Base-by-base conservation (phyloP, 1,284 basidiomycete genomes). In the Rhodofomes roseus region DNA sequence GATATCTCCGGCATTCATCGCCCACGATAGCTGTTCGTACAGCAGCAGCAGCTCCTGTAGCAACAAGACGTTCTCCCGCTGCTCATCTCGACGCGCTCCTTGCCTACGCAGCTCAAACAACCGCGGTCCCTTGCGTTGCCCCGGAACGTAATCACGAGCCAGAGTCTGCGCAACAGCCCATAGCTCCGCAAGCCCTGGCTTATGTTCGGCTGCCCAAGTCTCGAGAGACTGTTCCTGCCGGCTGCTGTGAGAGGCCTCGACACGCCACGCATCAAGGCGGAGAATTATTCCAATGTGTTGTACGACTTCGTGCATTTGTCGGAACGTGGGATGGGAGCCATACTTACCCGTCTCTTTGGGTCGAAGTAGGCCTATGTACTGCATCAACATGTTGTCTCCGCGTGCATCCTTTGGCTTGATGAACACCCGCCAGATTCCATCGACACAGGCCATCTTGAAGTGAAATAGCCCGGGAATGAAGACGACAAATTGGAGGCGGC, bases 1-100 rank as follows among this genome's bases (percentile, higher is more conserved):
- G 56, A 79, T 73, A 50, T 77, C 76, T 0, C 77, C 74, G 1
- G 59, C 39, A 37, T 75, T 74, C 65, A 76, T 65, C 0, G 74
- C 69, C 54, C 71, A 66, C 1, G 66, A 60, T 0, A 74, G 57
- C 40, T 76, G 73, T 43, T 73, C 68, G 48, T 77, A 74, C 0
- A 76, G 64, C 0, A 77, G 60, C n/a, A n/a, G 22, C 71, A 68
- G 36, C 75, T 66, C 25, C 72, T 60, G 0, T 74, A 57, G 4
- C 54, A 54, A 0, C n/a, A n/a, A n/a, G n/a, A 44, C 78, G 77
- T 56, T 76, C 73, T 2, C 54, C 41, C 11, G 68, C 63, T 29
- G 65, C 76, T 2, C 69, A 64, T 20, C 8, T 9, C 12, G 6
- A 43, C 11, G 41, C 22, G 22, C 20, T 11, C 2, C 41, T 1